These are phyloP conservation scores for Microcyclospora pomicola DNA, from an alignment of 2,329 filamentous ascomycete species.

Conservation along the genomic window DNA sequence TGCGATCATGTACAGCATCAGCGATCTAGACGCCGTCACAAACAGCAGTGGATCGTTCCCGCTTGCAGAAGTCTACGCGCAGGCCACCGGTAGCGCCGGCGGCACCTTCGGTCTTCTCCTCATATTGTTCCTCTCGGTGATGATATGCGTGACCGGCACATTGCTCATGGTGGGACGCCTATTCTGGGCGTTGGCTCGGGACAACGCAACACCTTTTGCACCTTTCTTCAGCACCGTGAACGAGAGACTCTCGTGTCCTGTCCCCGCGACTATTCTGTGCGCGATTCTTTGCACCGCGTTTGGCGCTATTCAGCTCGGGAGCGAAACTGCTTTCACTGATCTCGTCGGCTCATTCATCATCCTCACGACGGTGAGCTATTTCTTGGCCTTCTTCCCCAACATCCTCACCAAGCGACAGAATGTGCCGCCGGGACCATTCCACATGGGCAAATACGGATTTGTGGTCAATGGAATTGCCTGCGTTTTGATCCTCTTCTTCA, in stretches of 20 bases:
- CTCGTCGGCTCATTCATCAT: constrained; percentile 25
- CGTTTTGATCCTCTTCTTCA: constrained; percentile 23
- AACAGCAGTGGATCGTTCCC: constrained; percentile 30
- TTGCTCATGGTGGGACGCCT: constrained; percentile 32
- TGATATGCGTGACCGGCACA: constrained; percentile 38
- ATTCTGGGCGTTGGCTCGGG: constrained; percentile 43
- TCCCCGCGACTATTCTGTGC: constrained; percentile 45
- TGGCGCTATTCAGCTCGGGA: constrained; percentile 22
- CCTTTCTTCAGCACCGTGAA: constrained; percentile 40
- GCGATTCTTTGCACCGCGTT: constrained; percentile 35
- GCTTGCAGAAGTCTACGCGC: constrained; percentile 34
- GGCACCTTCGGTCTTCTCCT: constrained; percentile 45
- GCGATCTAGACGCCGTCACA: constrained; percentile 29
- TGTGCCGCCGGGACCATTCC: constrained; percentile 22
- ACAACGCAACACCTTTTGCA: constrained; percentile 47
- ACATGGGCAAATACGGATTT: constrained; percentile 22
- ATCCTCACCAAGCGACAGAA: constrained; percentile 20
- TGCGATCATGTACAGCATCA: constrained; percentile 38
- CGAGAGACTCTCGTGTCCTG: constrained; percentile 41
- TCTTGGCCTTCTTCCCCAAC: constrained; percentile 24
- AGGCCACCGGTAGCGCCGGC: constrained; percentile 35
- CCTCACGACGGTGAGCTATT: constrained; percentile 21
- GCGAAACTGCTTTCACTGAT: constrained; percentile 21
- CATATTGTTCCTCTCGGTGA: constrained; percentile 39
- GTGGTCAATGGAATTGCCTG: constrained; percentile 21